Percentiles rank a stretch among this genome's conserved stretches.
These are phyloP conservation scores for Corylus americana DNA, from an alignment of 306 rosid genomes.

Conservation along the genomic window DNA sequence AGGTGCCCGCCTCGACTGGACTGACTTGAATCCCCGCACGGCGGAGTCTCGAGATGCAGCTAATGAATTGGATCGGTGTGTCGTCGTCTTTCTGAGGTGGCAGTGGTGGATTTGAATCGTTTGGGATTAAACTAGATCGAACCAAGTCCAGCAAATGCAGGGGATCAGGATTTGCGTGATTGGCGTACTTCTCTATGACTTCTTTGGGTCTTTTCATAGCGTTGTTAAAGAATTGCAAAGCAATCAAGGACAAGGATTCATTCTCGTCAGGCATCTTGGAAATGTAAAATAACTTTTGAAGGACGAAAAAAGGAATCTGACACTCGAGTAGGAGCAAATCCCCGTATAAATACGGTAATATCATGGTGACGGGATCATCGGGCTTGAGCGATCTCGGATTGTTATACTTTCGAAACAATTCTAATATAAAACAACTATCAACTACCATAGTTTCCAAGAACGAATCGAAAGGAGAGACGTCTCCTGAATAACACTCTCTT, in stretches of 20 bases:
- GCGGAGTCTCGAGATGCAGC: neutral
- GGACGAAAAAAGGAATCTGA: neutral
- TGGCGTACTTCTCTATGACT: no score
- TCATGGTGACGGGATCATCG: no score
- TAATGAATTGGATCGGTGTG: no score
- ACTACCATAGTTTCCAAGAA: neutral
- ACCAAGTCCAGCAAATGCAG: neutral
- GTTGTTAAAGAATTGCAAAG: no score
- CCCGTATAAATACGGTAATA: neutral
- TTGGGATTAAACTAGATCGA: neutral
- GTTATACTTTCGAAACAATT: neutral
- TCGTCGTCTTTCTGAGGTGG: no score
- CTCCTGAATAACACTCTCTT: conserved; percentile 28
- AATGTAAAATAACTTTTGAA: neutral
- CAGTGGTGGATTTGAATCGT: neutral
- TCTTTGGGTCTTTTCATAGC: no score
- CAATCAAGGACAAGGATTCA: neutral
- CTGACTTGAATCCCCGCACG: neutral
- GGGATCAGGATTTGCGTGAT: no score
- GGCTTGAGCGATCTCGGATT: no score
- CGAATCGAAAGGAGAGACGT: neutral
- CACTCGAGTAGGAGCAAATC: neutral
- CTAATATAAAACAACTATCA: neutral
- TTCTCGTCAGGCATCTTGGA: neutral
- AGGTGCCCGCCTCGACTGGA: no score